These are phyloP conservation scores for Clarireedia homoeocarpa DNA, from an alignment of 2,329 filamentous ascomycete species.

Conservation along the genomic window DNA sequence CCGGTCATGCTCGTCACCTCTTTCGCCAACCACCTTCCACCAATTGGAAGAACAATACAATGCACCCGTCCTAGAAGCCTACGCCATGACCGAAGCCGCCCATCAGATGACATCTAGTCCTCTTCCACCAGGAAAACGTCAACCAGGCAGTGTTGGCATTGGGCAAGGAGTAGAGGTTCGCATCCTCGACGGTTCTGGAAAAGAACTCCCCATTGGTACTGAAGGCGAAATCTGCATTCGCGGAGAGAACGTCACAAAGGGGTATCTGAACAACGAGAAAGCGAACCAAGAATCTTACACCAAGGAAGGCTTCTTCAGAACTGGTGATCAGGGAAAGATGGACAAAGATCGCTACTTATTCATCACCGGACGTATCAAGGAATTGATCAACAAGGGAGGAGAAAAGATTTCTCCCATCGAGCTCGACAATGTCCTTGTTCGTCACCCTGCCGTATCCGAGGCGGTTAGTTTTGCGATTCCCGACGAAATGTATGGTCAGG, in stretches of 20 bases:
- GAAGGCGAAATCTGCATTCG: slow-evolving; percentile 79
- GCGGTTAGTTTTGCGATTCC: slow-evolving; percentile 78
- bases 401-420: slow-evolving; percentile 89
- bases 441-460: slow-evolving; percentile 65
- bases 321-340: slow-evolving; percentile 76
- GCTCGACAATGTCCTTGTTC: slow-evolving; percentile 73
- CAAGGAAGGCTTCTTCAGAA: slow-evolving; percentile 73
- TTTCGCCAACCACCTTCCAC: slow-evolving; percentile 74
- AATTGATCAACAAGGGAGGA: slow-evolving; percentile 84
- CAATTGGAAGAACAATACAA: slow-evolving; percentile 68
- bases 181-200: slow-evolving; percentile 64
- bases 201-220: slow-evolving; percentile 57
- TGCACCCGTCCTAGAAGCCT: slow-evolving; percentile 80
- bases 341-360: slow-evolving; percentile 75
- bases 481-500: slow-evolving; percentile 77
- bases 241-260: slow-evolving; percentile 76
- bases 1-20: slow-evolving; percentile 75
- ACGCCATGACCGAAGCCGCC: slow-evolving; percentile 87
- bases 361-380: slow-evolving; percentile 89
- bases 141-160: slow-evolving; percentile 74
- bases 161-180: slow-evolving; percentile 77
- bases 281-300: slow-evolving; percentile 72
- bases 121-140: slow-evolving; percentile 61
- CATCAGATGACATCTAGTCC: slow-evolving; percentile 79
- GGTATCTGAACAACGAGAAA: slow-evolving; percentile 74